Base-by-base conservation (phyloP, 257 asterid genomes). In the Penstemon barbatus region DNA sequence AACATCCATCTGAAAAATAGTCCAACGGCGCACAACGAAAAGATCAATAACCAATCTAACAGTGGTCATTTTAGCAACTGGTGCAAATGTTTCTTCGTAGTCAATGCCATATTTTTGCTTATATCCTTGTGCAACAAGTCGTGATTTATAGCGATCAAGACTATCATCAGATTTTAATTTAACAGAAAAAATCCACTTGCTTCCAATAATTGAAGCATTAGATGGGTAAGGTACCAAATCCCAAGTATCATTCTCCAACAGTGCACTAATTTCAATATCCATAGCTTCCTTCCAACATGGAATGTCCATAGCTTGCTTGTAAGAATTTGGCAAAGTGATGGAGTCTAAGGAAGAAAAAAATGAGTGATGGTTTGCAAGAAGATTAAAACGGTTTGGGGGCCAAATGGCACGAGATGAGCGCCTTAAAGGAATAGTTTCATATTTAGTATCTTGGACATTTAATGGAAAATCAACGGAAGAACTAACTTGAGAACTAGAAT, bases 41-140 rank as follows among this genome's bases (percentile, higher is more conserved):
- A 62, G 19, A 62, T 33, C 39, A 43, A 62, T 19, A 7, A 62
- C 8, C 1, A 37, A 5, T 0, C 55, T 18, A n/a, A 62, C 36
- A 0, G 55, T 62, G 2, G 68, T 62, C 68, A 64, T 64, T 25
- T 64, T 48, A 4, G 57, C 44, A 4, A 45, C 69, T 3, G 9
- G 45, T 19, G 69, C 50, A 48, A 15, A 64, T 7, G 45, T 64
- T 19, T 64, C 69, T 10, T 64, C 69, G 38, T 67, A 52, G 52
- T 67, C 12, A 8, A 67, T 18, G 1, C 64, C 72, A 54, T n/a
- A 67, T 7, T 67, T 12, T 11, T 67, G 72, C 12, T 57, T 43
- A 33, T 40, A 52, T 0, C 54, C 72, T 12, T 52, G 37, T 0
- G 66, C 66, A 1, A 39, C 57, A 7, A 61, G 38, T 0, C 5